Evolutionary conservation across 176 grass and related monocot species (phyloP).

Genomic region (Dendrocalamus sinicus): DNA sequence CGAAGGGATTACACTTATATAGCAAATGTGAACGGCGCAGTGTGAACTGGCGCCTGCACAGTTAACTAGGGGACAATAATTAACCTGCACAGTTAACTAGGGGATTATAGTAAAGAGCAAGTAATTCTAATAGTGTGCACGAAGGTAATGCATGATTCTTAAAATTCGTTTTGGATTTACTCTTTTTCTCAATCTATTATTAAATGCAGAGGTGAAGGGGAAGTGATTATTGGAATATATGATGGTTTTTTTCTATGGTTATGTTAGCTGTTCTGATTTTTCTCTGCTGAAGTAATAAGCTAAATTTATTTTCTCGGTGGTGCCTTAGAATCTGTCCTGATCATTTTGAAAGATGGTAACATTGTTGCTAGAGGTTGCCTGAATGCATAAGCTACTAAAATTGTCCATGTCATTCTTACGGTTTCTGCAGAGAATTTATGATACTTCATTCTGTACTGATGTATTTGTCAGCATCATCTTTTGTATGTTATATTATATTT

Average conservation of each 20-base stretch:
- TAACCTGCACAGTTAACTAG: no score
- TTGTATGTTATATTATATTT: background rate
- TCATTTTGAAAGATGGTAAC: background rate
- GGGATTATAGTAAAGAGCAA: no score
- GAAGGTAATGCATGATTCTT: slow-evolving; percentile 26
- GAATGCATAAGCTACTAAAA: background rate
- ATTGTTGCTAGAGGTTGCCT: background rate
- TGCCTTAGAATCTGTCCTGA: background rate
- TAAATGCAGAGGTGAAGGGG: background rate
- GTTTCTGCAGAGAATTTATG: background rate
- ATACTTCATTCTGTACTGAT: background rate
- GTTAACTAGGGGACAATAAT: no score
- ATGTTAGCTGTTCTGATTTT: background rate
- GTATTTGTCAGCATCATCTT: background rate
- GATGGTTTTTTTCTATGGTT: background rate
- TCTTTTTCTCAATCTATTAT: background rate
- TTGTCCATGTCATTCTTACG: background rate
- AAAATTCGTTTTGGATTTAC: background rate
- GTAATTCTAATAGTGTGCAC: no score
- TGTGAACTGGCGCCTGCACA: no score
- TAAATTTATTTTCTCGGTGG: background rate
- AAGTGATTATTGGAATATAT: background rate
- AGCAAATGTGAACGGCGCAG: no score
- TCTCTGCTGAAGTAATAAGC: background rate
- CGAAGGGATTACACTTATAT: no score